Percentiles rank a stretch among this genome's conserved stretches.
phyloP scores from a whole-genome alignment of 177 flowering plant genomes.

The Vitis hybrid region DNA sequence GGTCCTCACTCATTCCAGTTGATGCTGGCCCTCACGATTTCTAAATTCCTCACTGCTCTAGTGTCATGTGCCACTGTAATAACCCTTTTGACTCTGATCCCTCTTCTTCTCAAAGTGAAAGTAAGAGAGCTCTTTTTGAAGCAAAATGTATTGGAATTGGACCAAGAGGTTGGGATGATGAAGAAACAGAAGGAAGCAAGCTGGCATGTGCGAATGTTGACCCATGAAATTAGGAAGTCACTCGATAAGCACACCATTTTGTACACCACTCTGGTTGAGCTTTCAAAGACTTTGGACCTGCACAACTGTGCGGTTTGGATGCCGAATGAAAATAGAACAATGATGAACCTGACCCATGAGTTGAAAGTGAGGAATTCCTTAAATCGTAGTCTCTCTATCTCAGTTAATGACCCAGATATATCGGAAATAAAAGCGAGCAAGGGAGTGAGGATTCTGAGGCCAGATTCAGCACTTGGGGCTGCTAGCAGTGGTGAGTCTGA shows the following conservation, averaged over 20 bases:
- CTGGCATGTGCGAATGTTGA: conserved; percentile 92
- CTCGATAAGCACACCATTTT: conserved; percentile 82
- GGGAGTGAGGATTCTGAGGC: conserved; percentile 55
- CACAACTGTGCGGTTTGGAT: conserved; percentile 97
- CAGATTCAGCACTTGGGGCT: conserved; percentile 59
- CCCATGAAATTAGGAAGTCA: conserved; percentile 87
- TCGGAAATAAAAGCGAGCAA: conserved; percentile 48
- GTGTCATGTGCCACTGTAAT: conserved; percentile 96
- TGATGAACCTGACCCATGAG: conserved; percentile 78
- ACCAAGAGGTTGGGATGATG: conserved; percentile 78
- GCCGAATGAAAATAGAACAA: conserved; percentile 68
- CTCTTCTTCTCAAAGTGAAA: conserved; percentile 83
- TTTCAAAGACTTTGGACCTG: conserved; percentile 76
- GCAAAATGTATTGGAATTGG: conserved; percentile 86
- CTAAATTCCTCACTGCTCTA: conserved; percentile 86
- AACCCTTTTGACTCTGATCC: conserved; percentile 82
- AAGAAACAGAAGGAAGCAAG: conserved; percentile 81
- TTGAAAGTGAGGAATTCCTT: conserved; percentile 44
- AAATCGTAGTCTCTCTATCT: conserved; percentile 32
- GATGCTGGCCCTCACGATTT: conserved; percentile 77
- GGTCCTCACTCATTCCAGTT: conserved; percentile 76
- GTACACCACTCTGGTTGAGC: conserved; percentile 83
- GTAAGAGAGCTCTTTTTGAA: conserved; percentile 84
- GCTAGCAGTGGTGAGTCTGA: conserved; percentile 56
- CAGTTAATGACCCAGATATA: conserved; percentile 63